These are phyloP conservation scores for Flaveria sonorensis DNA, from an alignment of 129 eudicot genomes.

Conservation along the genomic window DNA sequence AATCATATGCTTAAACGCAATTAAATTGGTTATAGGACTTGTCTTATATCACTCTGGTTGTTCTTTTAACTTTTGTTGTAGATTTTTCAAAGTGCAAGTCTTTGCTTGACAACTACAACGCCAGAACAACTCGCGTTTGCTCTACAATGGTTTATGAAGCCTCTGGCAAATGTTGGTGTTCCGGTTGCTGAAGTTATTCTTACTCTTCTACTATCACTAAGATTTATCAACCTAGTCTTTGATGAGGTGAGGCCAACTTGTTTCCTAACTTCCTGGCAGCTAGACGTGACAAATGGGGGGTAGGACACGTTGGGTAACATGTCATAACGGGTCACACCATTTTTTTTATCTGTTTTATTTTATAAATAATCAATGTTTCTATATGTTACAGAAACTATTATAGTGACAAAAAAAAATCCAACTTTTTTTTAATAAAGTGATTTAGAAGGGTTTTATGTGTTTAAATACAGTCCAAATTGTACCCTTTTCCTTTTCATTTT, in stretches of 20 bases:
- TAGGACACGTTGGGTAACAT: background rate
- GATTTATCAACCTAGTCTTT: slow-evolving; percentile 86
- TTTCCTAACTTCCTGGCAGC: no score
- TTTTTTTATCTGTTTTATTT: background rate
- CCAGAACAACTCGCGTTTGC: slow-evolving; percentile 94
- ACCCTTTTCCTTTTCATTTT: background rate
- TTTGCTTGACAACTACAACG: slow-evolving; percentile 78
- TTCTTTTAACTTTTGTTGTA: slow-evolving; percentile 27
- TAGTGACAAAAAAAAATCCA: background rate
- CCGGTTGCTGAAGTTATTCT: slow-evolving; percentile 91
- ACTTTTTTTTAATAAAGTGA: background rate
- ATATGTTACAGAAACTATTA: background rate
- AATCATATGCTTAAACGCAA: background rate
- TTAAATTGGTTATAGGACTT: background rate
- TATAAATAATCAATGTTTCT: background rate
- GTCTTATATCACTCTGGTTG: background rate
- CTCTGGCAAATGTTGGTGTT: slow-evolving; percentile 66
- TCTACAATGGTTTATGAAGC: slow-evolving; percentile 81
- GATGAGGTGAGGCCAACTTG: slow-evolving; percentile 95
- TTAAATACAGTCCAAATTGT: background rate
- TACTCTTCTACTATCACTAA: slow-evolving; percentile 75
- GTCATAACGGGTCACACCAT: background rate
- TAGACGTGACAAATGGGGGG: no score
- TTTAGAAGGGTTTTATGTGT: background rate
- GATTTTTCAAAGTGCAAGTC: slow-evolving; percentile 99